Base-by-base conservation (phyloP, 2,329 filamentous ascomycete species). In the Beauveria scarabaeidicola region DNA sequence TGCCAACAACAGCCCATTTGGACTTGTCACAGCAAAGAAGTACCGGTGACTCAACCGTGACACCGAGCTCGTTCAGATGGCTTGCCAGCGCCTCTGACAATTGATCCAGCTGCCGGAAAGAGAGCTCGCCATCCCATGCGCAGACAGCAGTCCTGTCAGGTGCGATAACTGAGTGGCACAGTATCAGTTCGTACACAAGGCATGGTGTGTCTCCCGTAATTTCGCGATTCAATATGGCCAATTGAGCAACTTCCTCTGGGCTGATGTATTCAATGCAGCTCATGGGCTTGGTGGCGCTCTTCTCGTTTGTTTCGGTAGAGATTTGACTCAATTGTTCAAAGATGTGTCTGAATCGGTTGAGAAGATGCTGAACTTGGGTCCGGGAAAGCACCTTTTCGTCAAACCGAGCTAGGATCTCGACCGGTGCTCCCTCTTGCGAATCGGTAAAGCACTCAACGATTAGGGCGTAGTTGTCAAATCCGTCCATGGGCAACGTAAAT, bases 1-100 rank as follows among this genome's bases (percentile, higher is more conserved):
- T 68, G 3, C 65, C 64, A 3, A 72, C 66, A 1, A 68, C 47
- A 3, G 66, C 63, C 64, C 64, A 67, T 1, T 57, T 59, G 0
- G 66, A 69, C 41, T 71, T 72, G 11, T 70, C 66, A n/a, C 68
- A 67, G 44, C 64, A 69, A 0, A 73, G 43, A 2, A 64, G 64
- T 0, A 72, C 63, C 11, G 3, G 36, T 21, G 32, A 43, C 21
- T 36, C 19, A 51, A 50, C 2, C 5, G 27, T 8, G 21, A 56
- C 55, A 40, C 41, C 23, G 3, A 21, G 23, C 29, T 43, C 9
- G 27, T 3, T 13, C 5, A 62, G 55, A 1, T 50, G 54, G 11
- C 3, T 10, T 9, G 63, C 59, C 3, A 65, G 51, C 38, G 17
- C 38, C 6, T 19, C 46, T 1, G 61, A 38, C 11, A 48, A 23